phyloP scores from a whole-genome alignment of 2,329 filamentous ascomycete species.

The Dryadomyces quercivorus region DNA sequence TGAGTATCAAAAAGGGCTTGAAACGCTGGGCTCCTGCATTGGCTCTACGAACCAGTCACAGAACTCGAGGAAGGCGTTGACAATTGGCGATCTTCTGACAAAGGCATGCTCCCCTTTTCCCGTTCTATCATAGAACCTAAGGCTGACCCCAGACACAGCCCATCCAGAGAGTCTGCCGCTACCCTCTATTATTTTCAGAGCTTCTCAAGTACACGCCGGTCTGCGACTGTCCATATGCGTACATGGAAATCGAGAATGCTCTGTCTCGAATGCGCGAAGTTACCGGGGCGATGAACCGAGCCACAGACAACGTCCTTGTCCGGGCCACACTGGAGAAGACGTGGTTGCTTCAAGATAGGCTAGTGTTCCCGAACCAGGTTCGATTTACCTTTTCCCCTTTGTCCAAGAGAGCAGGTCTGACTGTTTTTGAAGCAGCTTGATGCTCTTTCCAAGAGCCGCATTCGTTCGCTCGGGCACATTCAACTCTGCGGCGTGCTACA shows the following conservation, averaged over 20 bases:
- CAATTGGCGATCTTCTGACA: slow-evolving; percentile 75
- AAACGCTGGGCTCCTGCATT: slow-evolving; percentile 66
- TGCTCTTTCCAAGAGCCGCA: slow-evolving; percentile 46
- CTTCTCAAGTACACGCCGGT: slow-evolving; percentile 73
- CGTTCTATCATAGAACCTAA: background rate
- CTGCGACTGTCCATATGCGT: slow-evolving; percentile 70
- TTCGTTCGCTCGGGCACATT: slow-evolving; percentile 70
- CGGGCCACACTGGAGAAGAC: slow-evolving; percentile 66
- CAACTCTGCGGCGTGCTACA: slow-evolving; percentile 73
- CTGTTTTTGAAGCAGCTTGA: slow-evolving; percentile 29
- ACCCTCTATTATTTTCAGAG: slow-evolving; percentile 76
- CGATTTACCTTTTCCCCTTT: background rate
- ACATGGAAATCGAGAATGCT: slow-evolving; percentile 66
- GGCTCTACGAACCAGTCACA: slow-evolving; percentile 54
- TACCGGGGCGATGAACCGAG: slow-evolving; percentile 69
- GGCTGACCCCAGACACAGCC: slow-evolving; percentile 41
- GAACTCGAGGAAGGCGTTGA: slow-evolving; percentile 61
- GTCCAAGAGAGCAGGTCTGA: background rate
- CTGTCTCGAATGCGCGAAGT: slow-evolving; percentile 61
- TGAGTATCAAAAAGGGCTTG: slow-evolving; percentile 72
- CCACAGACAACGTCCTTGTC: slow-evolving; percentile 63
- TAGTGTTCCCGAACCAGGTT: slow-evolving; percentile 64
- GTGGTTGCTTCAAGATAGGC: slow-evolving; percentile 70
- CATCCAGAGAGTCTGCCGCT: slow-evolving; percentile 84
- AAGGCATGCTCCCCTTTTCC: slow-evolving; percentile 47